Evolutionary conservation across 257 asterid species (phyloP).

Genomic region (Scutellaria galericulata): DNA sequence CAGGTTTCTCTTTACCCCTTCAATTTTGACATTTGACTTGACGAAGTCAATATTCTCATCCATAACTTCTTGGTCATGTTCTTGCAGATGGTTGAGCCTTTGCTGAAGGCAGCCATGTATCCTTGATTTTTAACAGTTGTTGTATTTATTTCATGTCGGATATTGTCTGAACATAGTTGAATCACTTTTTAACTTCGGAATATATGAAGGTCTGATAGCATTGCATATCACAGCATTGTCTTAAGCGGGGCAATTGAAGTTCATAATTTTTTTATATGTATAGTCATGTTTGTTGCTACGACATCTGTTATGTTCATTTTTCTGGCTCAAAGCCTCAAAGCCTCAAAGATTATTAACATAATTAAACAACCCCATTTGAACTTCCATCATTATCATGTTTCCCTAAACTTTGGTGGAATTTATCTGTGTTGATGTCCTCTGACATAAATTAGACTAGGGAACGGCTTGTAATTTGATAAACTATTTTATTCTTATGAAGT

Average conservation of each 20-base stretch:
- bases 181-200: neutral
- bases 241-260: neutral
- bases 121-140: constrained; percentile 47
- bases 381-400: constrained; percentile 2
- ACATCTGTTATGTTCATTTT: neutral
- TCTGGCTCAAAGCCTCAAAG: neutral
- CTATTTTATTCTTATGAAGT: constrained; percentile 17
- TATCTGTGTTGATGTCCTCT: neutral
- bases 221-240: neutral
- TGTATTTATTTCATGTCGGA: neutral
- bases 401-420: neutral
- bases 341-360: constrained; percentile 14
- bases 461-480: neutral
- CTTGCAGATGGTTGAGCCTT: constrained; percentile 87
- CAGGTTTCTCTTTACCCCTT: constrained; percentile 46
- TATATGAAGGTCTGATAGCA: constrained; percentile 10
- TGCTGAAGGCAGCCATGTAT: constrained; percentile 87
- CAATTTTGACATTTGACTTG: constrained; percentile 1
- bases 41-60: constrained; percentile 9
- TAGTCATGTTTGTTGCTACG: neutral
- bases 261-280: neutral
- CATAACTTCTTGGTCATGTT: constrained; percentile 30
- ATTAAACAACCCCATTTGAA: neutral
- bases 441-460: neutral
- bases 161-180: constrained; percentile 13